Base-by-base conservation (phyloP, 352 stramenopile species). In the Globisporangium orthogonon region DNA sequence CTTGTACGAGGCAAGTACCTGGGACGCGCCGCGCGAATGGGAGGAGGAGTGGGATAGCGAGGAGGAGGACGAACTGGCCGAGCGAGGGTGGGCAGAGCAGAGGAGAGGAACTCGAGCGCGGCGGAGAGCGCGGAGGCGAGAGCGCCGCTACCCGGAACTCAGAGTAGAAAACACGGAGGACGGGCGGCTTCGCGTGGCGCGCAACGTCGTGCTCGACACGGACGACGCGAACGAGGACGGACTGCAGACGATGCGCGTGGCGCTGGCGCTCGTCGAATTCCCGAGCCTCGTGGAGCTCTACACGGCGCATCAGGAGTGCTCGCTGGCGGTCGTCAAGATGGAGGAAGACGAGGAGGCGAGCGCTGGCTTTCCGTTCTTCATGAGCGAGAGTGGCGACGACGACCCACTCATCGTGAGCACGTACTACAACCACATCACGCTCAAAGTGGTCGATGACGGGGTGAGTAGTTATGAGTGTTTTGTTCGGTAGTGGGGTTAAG, bases 321-420 rank as follows among this genome's bases (percentile, higher is more conserved):
- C 63, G 0, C 54, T 92, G 17, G 84, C 74, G 11, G 51, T 92
- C 17, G 61, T 92, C 9, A 88, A 89, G 56, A 72, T 89, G 57
- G 83, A 92, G 48, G 83, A 92, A 61, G 83, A 92, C 56, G 83
- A 92, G 61, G 83, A 87, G 29, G 59, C 70, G 2, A 66, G 74
- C 41, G 62, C 60, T 15, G 71, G 69, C 1, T 79, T 88, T 56
- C 77, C 79, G 7, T 86, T 85, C 58, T 89, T 91, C 57, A 87
- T 88, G 68, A 76, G 67, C 29, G 73, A 87, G 39, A 64, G 72
- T 7, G 83, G 78, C 37, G 78, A 88, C 35, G 83, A 92, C 44
- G 83, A 92, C 50, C 60, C 46, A 0, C 65, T 90, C 10, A 70
- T 92, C 23, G 71, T 84, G 13, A 61, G 61, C 7, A 66, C 73